These are phyloP conservation scores for Fusarium sp. DNA, from an alignment of 2,329 filamentous ascomycete genomes.

Conservation along the genomic window DNA sequence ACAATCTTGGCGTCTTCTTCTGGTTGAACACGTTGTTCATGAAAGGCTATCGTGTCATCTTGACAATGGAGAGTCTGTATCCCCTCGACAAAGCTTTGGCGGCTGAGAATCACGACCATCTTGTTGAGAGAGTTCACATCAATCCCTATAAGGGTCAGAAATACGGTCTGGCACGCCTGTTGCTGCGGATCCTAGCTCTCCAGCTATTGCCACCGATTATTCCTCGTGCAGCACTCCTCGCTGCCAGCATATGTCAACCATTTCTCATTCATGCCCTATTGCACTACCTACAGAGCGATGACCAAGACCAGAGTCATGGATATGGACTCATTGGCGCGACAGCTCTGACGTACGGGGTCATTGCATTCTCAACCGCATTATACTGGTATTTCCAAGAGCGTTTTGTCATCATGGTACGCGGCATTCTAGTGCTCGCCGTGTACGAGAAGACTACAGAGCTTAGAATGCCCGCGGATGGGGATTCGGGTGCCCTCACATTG, in stretches of 20 bases:
- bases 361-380: neutral
- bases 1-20: neutral
- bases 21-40: neutral
- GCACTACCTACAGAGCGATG: neutral
- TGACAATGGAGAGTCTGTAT: neutral
- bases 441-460: neutral
- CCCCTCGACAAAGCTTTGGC: neutral
- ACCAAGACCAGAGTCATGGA: neutral
- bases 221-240: neutral
- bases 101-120: accelerated
- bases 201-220: accelerated
- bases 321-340: neutral
- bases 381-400: neutral
- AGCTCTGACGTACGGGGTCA: neutral
- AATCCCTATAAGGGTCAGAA: neutral
- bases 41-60: neutral
- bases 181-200: accelerated
- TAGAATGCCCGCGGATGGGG: accelerated
- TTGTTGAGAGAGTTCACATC: accelerated
- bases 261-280: neutral
- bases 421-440: neutral
- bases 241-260: neutral
- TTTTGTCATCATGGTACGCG: neutral
- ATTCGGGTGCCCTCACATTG: neutral
- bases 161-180: accelerated